Evolutionary conservation across 371 early-diverging fungal genomes (phyloP), one percentile per base, ranked within the genome.

Genomic region (Apophysomyces ossiformis): DNA sequence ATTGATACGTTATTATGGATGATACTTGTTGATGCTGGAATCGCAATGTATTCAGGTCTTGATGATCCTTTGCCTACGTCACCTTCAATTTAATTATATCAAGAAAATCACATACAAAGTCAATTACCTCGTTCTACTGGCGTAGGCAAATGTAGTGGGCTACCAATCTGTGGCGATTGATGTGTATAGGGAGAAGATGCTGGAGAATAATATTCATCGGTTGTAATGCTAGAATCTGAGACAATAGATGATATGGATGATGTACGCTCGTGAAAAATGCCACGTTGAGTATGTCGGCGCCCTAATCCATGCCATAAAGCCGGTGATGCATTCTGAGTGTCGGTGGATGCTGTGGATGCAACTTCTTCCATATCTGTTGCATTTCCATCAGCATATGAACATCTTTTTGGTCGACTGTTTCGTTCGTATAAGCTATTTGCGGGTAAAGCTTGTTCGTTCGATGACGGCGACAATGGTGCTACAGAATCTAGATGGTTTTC

Each of bases 201-300:
- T 15, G 72, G 64, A 4, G 68, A 68, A 47, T 68, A 68, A 26
- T 62, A 68, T 37, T 68, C 68, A 46, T 72, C 72, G 5, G 65
- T 67, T 58, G 64, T 62, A 32, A 45, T 47, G 47, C 65, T 68
- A 13, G 72, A 65, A 56, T 72, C 72, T 32, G 72, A 68, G 4
- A 72, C 62, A 37, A 68, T 60, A 18, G 72, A 72, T 1, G 72
- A 72, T 37, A 72, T 63, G 18, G 72, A 72, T 1, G 72, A 68
- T 6, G 63, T 57, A 35, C 68, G 68, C 37, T 65, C 72, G 57
- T 68, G 72, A 38, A 50, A 54, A 4, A 57, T 60, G 9, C 38
- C 38, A 15, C 58, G 47, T 32, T 63, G 50, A n/a, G 58, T 61
- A 37, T 65, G 65, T 16, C 57, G 54, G 21, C 54, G 64, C 56